Evolutionary conservation across 495 filamentous ascomycete species (phyloP), one percentile per base, ranked within the genome.

Genomic region (Hypoxylon subgilvum): DNA sequence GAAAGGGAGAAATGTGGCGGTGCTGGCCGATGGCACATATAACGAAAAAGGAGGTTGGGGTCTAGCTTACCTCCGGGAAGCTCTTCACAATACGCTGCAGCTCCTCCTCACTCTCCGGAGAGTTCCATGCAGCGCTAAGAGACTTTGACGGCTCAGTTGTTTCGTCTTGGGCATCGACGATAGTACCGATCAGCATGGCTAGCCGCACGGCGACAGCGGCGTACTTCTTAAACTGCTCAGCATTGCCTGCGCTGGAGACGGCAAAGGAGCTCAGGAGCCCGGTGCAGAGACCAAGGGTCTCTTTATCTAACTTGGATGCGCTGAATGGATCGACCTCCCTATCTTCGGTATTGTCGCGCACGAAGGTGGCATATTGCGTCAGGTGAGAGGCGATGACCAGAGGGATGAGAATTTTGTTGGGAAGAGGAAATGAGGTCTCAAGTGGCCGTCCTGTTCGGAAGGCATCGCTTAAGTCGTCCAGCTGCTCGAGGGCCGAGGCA

Each of bases 261-360:
- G 73, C 76, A 5, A 74, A 63, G 1, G 78, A 74, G 44, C 69
- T 72, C 16, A 81, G 63, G 13, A 81, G 61, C 0, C 79, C 79
- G 31, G 72, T 76, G 46, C 78, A 82, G 45, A 80, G 74, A 10
- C 79, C 79, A 1, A 79, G 56, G 1, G 74, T 76, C 34, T 74
- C 70, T 10, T n/a, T 50, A 27, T 57, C 43, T 40, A 8, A 40
- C 38, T 57, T 40, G 34, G 30, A 41, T 5, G 18, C 19, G 6
- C 36, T 32, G 14, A 53, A 52, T 4, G 39, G 40, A 9, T 56
- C 51, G 17, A 35, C 10, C 1, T 34, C 19, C 28, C 27, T 16
- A n/a, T 27, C 42, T 17, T 57, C 52, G 1, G 35, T 39, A 27
- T 30, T 53, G 12, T 38, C 49, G 52, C 27, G 42, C 48, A 48